phyloP scores from a whole-genome alignment of 257 asterid species.

The Plantago ovata region DNA sequence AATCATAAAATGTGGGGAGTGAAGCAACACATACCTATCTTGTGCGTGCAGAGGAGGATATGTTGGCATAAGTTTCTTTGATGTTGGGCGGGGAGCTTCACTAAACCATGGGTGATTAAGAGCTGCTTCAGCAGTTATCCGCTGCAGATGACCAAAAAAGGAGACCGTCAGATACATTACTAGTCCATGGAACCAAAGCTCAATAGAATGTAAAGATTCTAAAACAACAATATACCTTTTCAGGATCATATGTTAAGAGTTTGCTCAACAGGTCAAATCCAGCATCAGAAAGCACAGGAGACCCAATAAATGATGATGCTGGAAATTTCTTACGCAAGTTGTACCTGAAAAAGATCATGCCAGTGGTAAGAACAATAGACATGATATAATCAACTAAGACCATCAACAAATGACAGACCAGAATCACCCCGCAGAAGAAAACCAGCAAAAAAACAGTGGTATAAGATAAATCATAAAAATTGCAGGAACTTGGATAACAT shows the following conservation, averaged over 20 bases:
- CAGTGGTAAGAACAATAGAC: constrained; percentile 43
- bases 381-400: constrained; percentile 28
- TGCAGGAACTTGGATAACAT: constrained; percentile 12
- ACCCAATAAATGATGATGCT: constrained; percentile 58
- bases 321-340: constrained; percentile 70
- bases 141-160: constrained; percentile 31
- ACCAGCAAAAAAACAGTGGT: too few species aligned
- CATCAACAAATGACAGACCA: constrained; percentile 37
- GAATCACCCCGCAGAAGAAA: too few species aligned
- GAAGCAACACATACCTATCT: constrained; percentile 49
- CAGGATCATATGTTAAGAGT: constrained; percentile 79
- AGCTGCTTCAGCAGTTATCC: constrained; percentile 74
- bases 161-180: constrained; percentile 8
- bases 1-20: not conserved
- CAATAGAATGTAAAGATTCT: not conserved
- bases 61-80: constrained; percentile 87
- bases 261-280: constrained; percentile 82
- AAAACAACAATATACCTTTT: constrained; percentile 45
- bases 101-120: constrained; percentile 80
- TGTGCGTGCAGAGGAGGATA: constrained; percentile 81
- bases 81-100: constrained; percentile 81
- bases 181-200: not conserved
- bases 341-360: constrained; percentile 56
- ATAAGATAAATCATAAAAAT: constrained; percentile 62
- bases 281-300: constrained; percentile 78